Evolutionary conservation across 2,329 filamentous ascomycete genomes (phyloP).

Genomic region (Macroventuria anomochaeta): DNA sequence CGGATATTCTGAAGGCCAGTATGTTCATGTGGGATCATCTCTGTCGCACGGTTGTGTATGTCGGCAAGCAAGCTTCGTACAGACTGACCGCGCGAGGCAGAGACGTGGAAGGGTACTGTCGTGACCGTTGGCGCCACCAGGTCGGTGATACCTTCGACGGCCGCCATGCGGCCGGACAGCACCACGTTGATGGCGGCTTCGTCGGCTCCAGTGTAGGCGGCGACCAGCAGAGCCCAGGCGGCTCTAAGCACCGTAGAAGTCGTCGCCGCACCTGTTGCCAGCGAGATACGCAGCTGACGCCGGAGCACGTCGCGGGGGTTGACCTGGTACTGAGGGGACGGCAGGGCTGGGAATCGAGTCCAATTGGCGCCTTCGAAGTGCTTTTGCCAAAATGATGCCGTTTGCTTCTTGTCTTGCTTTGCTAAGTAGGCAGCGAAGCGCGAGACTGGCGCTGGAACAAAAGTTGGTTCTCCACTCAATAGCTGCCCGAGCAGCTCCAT

Average conservation of each 20-base stretch:
- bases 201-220: no score
- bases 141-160: slow-evolving; percentile 41
- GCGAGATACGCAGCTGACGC: not conserved
- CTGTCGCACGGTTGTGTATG: no score
- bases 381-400: not conserved
- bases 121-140: slow-evolving; percentile 47
- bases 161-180: no score
- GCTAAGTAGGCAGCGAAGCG: not conserved
- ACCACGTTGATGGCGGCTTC: no score
- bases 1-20: slow-evolving; percentile 54
- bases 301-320: no score
- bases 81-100: no score
- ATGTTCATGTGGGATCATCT: slow-evolving; percentile 31
- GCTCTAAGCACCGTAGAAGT: no score
- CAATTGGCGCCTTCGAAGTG: not conserved
- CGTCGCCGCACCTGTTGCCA: slow-evolving; percentile 1
- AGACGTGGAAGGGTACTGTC: slow-evolving; percentile 50
- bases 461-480: not conserved
- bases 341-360: not conserved
- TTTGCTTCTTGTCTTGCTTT: not conserved
- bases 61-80: no score
- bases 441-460: not conserved
- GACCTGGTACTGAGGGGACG: not conserved
- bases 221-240: no score
- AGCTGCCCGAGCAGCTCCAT: not conserved